phyloP scores from a whole-genome alignment of 257 asterid species.

The Nicotiana knightiana region DNA sequence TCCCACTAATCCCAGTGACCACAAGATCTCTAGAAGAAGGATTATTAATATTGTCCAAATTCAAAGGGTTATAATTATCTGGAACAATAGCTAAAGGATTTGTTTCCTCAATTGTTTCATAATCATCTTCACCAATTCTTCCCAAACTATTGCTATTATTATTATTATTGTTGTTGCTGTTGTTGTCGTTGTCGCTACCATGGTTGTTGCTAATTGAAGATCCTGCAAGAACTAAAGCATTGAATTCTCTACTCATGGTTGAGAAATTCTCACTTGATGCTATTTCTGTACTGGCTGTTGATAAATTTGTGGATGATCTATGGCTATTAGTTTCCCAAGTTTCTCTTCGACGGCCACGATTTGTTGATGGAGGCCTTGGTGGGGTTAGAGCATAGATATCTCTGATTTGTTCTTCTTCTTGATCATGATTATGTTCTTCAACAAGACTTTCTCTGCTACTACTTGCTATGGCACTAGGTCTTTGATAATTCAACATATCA shows the following conservation, averaged over 20 bases:
- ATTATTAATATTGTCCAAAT: background rate
- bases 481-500: conserved; percentile 45
- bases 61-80: conserved; percentile 23
- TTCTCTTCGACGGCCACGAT: conserved; percentile 22
- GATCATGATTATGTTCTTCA: conserved; percentile 10
- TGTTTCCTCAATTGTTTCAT: conserved; percentile 23
- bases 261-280: conserved; percentile 48
- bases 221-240: conserved; percentile 65
- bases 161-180: conserved; percentile 8
- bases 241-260: conserved; percentile 75
- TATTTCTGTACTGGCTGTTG: conserved; percentile 34
- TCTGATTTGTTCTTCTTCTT: conserved; percentile 35
- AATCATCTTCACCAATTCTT: conserved; percentile 58
- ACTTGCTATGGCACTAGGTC: conserved; percentile 39
- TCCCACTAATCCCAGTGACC: no score
- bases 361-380: conserved; percentile 33
- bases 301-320: conserved; percentile 28
- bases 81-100: conserved; percentile 79
- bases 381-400: conserved; percentile 86
- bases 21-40: background rate
- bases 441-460: background rate
- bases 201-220: conserved; percentile 32
- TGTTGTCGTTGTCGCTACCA: conserved; percentile 24
- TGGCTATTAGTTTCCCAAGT: conserved; percentile 48
- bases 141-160: conserved; percentile 24